Evolutionary conservation across 2,329 filamentous ascomycete genomes (phyloP), one percentile per base, ranked within the genome.

Genomic region (Microcyclosporella mali): DNA sequence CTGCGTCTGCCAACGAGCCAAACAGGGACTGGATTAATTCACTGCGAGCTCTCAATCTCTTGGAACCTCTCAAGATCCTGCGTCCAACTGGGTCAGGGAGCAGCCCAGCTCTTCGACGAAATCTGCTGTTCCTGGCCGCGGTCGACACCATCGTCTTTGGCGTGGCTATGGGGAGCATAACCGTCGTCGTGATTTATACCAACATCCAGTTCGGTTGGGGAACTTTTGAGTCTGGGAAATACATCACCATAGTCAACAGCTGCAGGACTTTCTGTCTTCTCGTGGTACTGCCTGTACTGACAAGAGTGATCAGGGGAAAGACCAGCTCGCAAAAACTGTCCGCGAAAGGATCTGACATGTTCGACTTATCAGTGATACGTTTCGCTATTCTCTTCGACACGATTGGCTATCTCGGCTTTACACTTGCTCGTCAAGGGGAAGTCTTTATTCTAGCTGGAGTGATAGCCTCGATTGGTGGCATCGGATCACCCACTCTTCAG

Each of bases 141-240:
- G 81, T 89, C 42, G 92, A 97, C 60, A 85, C 84, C 18, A 79
- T 87, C 50, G 77, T 94, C 52, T 84, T 95, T 48, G 84, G 87
- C 16, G 77, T 88, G 0, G 81, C 83, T 6, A 85, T 95, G 74
- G 87, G 89, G 36, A 78, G 81, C 0, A 81, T 87, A 48, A 79
- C 82, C n/a, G 81, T 95, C 28, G 73, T 92, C 15, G 74, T 97
- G 42, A 77, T 95, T 41, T 98, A 97, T 66, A 81, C 81, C 17
- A 82, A 86, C 52, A 84, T 78, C 56, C 77, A 81, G 55, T 97
- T 95, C 60, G 72, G 76, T 41, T 97, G 92, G 92, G 77, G 79
- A 36, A 88, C 82, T 30, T 74, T 87, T 43, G 84, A 95, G 62
- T 84, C 84, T 10, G 87, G 85, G 33, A 73, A 81, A 12, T 95